A percentile compares a stretch with the other conserved stretches of the same genome.
Evolutionary conservation across 2,329 filamentous ascomycete genomes (phyloP).

Genomic region (Phoma sp.): DNA sequence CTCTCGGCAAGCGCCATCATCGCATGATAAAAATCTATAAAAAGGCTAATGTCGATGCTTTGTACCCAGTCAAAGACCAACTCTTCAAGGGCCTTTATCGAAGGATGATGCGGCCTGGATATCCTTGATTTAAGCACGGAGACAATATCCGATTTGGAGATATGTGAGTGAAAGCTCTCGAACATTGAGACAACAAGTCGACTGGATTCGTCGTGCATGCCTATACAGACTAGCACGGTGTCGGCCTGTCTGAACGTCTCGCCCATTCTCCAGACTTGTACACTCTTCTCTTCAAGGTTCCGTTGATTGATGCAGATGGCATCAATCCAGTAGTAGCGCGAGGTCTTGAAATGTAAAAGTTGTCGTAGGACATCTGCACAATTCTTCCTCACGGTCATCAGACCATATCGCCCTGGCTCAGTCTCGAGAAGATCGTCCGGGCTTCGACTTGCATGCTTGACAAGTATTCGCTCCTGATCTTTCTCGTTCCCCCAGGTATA

Average conservation of each 20-base stretch:
- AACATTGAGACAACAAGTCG: background rate
- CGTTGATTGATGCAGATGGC: background rate
- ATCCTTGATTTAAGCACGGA: too few species aligned
- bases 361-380: background rate
- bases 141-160: too few species aligned
- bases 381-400: background rate
- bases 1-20: too few species aligned
- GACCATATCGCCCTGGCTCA: too few species aligned
- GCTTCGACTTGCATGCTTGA: background rate
- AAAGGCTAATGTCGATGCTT: too few species aligned
- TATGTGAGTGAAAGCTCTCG: background rate
- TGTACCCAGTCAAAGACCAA: too few species aligned
- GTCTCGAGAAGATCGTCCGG: too few species aligned
- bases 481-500: background rate
- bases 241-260: background rate
- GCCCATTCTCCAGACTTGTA: background rate
- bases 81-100: too few species aligned
- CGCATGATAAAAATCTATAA: too few species aligned
- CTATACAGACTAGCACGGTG: background rate
- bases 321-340: background rate
- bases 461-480: background rate
- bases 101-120: too few species aligned
- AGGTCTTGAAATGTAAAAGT: background rate
- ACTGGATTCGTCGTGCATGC: background rate
- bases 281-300: background rate